These are phyloP conservation scores for Suillus hirtellus DNA, from an alignment of 768 basidiomycete genomes.

Conservation along the genomic window DNA sequence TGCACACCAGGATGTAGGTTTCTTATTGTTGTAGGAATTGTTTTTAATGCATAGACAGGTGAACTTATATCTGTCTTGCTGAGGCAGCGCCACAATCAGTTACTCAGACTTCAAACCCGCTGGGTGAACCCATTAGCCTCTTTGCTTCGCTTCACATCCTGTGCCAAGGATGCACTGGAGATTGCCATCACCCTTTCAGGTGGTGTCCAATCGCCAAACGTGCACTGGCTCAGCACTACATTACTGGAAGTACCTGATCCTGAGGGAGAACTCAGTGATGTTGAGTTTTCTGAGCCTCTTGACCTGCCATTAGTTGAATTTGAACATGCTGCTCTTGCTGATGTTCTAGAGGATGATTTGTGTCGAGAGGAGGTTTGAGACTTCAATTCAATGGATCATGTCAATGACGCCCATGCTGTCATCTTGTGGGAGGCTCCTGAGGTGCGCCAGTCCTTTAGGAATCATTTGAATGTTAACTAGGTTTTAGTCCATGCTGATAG, in stretches of 20 bases:
- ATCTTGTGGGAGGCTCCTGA: conserved; percentile 8
- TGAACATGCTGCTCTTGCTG: conserved; percentile 3
- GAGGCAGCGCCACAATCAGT: conserved; percentile 1
- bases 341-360: conserved; percentile 11
- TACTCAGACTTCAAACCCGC: conserved; percentile 16
- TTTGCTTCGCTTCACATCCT: conserved; percentile 6
- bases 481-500: background rate
- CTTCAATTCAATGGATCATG: background rate
- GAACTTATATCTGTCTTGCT: too few relatives aligned
- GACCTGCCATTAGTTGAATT: background rate
- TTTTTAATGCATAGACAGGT: too few relatives aligned
- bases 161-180: conserved; percentile 12
- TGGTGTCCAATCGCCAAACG: background rate
- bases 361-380: conserved; percentile 5
- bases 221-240: conserved; percentile 10
- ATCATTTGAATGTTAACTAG: background rate
- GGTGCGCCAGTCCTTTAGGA: background rate
- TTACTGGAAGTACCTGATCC: conserved; percentile 1
- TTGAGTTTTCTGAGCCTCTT: background rate
- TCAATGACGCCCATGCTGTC: background rate
- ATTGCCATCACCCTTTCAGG: conserved; percentile 10
- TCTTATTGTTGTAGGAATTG: background rate
- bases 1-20: conserved; percentile 15
- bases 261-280: background rate
- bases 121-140: conserved; percentile 24